Evolutionary conservation across 2,329 filamentous ascomycete species (phyloP), one percentile per base, ranked within the genome.

Genomic region (Aspergillus fructus): DNA sequence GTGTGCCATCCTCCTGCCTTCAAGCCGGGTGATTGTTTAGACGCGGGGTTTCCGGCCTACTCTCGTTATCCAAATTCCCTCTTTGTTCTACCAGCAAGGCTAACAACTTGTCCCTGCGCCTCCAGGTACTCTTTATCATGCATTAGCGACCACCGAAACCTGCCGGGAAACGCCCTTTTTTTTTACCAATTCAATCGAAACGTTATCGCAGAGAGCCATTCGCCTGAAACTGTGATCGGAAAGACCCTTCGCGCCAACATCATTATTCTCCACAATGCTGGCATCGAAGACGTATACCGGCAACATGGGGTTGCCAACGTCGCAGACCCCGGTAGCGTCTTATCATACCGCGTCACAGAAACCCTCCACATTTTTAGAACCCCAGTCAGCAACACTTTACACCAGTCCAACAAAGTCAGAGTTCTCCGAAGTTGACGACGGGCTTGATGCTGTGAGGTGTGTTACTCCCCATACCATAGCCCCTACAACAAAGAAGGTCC

Each of bases 361-460:
- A 58, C 62, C 70, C 6, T 56, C 64, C 33, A 65, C 67, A 5
- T 64, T 68, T 15, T 63, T 68, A 33, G 68, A 67, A 55, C 59
- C 65, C 24, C 70, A 69, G 48, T 69, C 76, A 62, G 72, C 73
- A 27, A 66, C 69, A 42, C 66, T 71, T 24, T 93, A 89, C 70
- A 84, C 86, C 42, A 96, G 91, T 71, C 92, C 93, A 45, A 96
- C 92, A 63, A 91, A 96, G 70, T 96, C 91, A 27, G 92, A 96
- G 66, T 96, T 96, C 75, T 94, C 91, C 23, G 92, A 96, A 64
- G 76, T 74, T 42, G 83, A 84, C 66, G 91, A 93, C 64, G 85
- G 85, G 33, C 83, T 89, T 53, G 89, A 92, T 67, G 86, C 88
- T 5, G 86, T 90, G 64, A 89, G 88, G 83, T 89, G 84, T 73